Base-by-base conservation (phyloP, 768 basidiomycete genomes). In the Gautieria morchelliformis region DNA sequence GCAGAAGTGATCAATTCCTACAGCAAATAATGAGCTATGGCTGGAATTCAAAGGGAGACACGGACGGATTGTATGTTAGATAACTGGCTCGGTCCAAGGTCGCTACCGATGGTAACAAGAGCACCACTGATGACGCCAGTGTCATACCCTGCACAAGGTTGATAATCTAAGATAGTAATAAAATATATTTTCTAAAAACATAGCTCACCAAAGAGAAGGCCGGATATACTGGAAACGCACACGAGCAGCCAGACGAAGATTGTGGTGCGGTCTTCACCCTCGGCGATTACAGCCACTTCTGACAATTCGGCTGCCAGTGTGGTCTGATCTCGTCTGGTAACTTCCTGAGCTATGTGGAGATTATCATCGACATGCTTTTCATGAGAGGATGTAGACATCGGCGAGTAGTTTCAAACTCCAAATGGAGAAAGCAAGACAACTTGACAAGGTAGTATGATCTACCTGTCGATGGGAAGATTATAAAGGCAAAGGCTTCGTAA, bases 181-280 rank as follows among this genome's bases (percentile, higher is more conserved):
- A 41, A 41, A 2, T 8, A 41, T 5, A 27, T 27, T 37, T 37
- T 14, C 9, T 14, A 37, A 9, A 37, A 3, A 50, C 12, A 10
- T 20, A 19, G 22, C 83, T 30, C 54, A 86, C 87, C 87, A 59
- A 90, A 90, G 7, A 89, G 74, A 22, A 88, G 68, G 17, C 86
- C 87, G 12, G 85, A 86, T 55, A 90, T 84, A 51, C 84, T 83
- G n/a, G 83, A 83, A 59, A 83, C 82, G 52, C 77, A 67, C 14
- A 89, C 87, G 42, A 91, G 75, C n/a, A 83, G 71, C 85, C 86
- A 88, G 2, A 90, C 80, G 61, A 89, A 89, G 76, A 78, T 79
- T 0, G 85, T 85, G 22, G 82, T 83, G 59, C 69, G 56, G 58
- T 84, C 83, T 58, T 85, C 84, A 12, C 82, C 83, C 62, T 85